Conservation (phyloP, 768 basidiomycete species). For the Leucosporidium creatinivorum region DNA sequence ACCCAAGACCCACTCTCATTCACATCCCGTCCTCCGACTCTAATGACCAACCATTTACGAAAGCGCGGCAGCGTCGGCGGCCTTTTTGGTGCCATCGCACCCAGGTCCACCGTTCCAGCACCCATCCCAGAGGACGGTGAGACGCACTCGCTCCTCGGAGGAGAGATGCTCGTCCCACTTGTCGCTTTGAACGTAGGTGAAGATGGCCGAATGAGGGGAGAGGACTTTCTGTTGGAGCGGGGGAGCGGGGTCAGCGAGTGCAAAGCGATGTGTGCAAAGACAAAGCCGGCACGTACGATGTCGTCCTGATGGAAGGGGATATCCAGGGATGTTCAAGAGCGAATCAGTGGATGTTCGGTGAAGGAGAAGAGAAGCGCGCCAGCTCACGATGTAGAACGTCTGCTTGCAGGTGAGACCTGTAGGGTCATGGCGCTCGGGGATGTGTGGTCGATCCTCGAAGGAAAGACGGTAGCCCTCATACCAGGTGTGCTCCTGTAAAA, state of each 20-base stretch:
- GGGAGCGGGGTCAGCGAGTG: background rate
- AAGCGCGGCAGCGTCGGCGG: too few species aligned
- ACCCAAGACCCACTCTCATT: too few species aligned
- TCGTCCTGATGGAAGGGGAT: constrained; percentile 6
- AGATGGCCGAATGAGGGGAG: constrained; percentile 9
- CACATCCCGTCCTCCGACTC: too few species aligned
- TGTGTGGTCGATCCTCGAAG: constrained; percentile 17
- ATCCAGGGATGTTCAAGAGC: background rate
- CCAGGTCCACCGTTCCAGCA: constrained; percentile 5
- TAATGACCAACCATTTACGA: too few species aligned
- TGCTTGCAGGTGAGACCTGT: constrained; percentile 16
- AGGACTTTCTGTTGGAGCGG: constrained; percentile 12
- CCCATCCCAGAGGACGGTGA: constrained; percentile 25
- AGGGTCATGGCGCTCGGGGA: constrained; percentile 15
- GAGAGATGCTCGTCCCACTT: constrained; percentile 29
- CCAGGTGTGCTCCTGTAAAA: constrained; percentile 32
- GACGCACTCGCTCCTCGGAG: constrained; percentile 2
- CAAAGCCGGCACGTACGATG: constrained; percentile 3
- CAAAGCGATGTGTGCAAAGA: background rate
- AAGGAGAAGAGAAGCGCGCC: background rate
- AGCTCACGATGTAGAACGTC: constrained; percentile 30
- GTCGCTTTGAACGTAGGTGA: constrained; percentile 25
- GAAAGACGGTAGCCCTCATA: constrained; percentile 25
- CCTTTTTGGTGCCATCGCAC: background rate
- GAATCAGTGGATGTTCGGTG: background rate